Base-by-base conservation (phyloP, 352 stramenopile genomes). In the Pythium folliculosum region DNA sequence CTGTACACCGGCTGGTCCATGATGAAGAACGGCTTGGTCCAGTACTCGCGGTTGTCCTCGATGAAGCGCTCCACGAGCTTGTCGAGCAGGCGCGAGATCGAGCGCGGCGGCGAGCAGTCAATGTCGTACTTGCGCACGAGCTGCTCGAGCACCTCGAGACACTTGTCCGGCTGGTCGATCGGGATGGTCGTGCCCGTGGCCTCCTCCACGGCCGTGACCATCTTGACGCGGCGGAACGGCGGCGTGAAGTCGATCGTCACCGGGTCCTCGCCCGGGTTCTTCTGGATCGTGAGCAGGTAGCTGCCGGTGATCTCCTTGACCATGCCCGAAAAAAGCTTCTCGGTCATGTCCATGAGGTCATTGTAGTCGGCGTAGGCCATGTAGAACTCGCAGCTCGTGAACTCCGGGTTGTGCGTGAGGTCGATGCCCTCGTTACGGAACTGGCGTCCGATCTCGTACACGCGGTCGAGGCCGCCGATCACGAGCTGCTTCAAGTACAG, bases 381-480 rank as follows among this genome's bases (percentile, higher is more conserved):
- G 88, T 99, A 99, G 53, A 99, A 90, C 83, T 99, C 98, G 63
- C 98, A 95, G 55, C 92, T 98, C 12, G 98, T 99, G 69, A 99
- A 99, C 78, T 99, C 98, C 1, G 97, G 97, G 89, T 99, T 99
- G 86, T 99, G 98, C 58, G 96, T 94, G 17, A 97, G 88, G 43
- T 97, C 97, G 48, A 99, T 97, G 52, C 98, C 97, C 78, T 99
- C 98, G 77, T 99, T 99, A 58, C 98, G 96, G 80, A 99, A 99
- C 73, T 99, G 97, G 14, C 97, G 92, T 40, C 97, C 97, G 50
- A 99, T 82, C 81, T 99, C 98, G 78, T 99, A 99, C 22, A 99
- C 98, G 56, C 92, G 87, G 57, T 99, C 95, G 35, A 99, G 95
- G 59, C 98, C 97, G 44, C 98, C 98, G 67, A 99, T 97, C 27